phyloP scores from a whole-genome alignment of 495 filamentous ascomycete genomes.

The Penicillium turbatum region DNA sequence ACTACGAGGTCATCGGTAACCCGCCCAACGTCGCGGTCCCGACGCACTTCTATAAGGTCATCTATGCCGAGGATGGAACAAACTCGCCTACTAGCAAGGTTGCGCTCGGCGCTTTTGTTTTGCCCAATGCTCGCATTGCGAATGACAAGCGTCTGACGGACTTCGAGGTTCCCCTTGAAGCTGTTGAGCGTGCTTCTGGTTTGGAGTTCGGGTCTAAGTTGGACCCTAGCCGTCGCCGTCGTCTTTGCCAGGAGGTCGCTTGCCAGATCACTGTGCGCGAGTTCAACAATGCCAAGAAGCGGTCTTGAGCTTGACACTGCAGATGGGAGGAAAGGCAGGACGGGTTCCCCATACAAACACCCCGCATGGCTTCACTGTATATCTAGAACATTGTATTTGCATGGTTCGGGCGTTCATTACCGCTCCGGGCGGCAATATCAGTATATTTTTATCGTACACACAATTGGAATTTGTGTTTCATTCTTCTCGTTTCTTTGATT shows the following conservation, averaged over 20 bases:
- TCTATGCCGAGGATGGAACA: slow-evolving; percentile 83
- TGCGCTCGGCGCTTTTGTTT: slow-evolving; percentile 86
- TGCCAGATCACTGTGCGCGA: slow-evolving; percentile 80
- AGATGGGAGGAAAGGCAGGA: not conserved
- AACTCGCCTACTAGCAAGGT: slow-evolving; percentile 60
- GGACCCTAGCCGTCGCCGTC: slow-evolving; percentile 64
- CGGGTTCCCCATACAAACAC: too few species aligned
- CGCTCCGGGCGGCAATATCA: slow-evolving; percentile 11
- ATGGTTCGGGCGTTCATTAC: slow-evolving; percentile 25
- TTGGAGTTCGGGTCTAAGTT: slow-evolving; percentile 84
- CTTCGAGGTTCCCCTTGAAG: slow-evolving; percentile 92
- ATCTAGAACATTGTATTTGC: slow-evolving; percentile 23
- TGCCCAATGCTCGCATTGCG: slow-evolving; percentile 87
- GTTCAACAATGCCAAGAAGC: slow-evolving; percentile 49
- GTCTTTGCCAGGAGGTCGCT: slow-evolving; percentile 77
- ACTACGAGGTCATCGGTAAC: slow-evolving; percentile 93
- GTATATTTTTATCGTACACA: slow-evolving; percentile 9
- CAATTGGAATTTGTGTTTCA: not conserved
- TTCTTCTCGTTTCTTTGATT: not conserved
- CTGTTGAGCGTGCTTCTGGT: slow-evolving; percentile 84
- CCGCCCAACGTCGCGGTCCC: slow-evolving; percentile 95
- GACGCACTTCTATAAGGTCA: slow-evolving; percentile 98
- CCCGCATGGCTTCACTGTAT: slow-evolving; percentile 16
- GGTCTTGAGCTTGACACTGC: not conserved
- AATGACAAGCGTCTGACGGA: slow-evolving; percentile 80